Conservation (phyloP, 169 alveolate genomes). For the Cryptosporidium parvum region DNA sequence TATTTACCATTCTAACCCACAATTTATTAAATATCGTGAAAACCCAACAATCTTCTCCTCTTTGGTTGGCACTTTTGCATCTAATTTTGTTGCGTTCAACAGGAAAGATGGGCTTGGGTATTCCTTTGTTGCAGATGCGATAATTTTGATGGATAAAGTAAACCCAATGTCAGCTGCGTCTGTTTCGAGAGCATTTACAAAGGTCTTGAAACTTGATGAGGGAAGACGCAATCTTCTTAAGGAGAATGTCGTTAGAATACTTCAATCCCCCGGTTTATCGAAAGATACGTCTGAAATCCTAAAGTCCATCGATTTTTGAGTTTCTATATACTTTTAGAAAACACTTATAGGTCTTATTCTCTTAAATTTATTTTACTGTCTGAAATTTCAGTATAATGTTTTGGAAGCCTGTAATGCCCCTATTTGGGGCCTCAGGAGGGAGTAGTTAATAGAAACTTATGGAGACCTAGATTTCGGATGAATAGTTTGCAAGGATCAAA, state of each 20-base stretch:
- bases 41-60: conserved; percentile 54
- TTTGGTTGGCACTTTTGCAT: conserved; percentile 83
- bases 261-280: conserved; percentile 41
- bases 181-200: conserved; percentile 60
- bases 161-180: conserved; percentile 85
- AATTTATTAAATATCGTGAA: conserved; percentile 28
- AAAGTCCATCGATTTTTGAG: conserved; percentile 31
- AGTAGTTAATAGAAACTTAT: too few relatives aligned
- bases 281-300: conserved; percentile 65
- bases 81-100: conserved; percentile 82
- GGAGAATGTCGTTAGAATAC: conserved; percentile 21
- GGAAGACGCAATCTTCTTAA: conserved; percentile 14
- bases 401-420: too few relatives aligned
- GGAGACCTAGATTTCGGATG: too few relatives aligned
- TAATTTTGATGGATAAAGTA: conserved; percentile 82
- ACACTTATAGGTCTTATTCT: neutral
- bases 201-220: conserved; percentile 38
- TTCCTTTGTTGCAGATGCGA: conserved; percentile 84
- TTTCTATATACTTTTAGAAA: neutral
- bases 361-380: too few relatives aligned
- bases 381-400: neutral
- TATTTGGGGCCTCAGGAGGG: too few relatives aligned
- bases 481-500: neutral
- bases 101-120: conserved; percentile 86
- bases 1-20: conserved; percentile 46